Conservation (phyloP, 139 green algal species). For the Spirogloea muscicola region DNA sequence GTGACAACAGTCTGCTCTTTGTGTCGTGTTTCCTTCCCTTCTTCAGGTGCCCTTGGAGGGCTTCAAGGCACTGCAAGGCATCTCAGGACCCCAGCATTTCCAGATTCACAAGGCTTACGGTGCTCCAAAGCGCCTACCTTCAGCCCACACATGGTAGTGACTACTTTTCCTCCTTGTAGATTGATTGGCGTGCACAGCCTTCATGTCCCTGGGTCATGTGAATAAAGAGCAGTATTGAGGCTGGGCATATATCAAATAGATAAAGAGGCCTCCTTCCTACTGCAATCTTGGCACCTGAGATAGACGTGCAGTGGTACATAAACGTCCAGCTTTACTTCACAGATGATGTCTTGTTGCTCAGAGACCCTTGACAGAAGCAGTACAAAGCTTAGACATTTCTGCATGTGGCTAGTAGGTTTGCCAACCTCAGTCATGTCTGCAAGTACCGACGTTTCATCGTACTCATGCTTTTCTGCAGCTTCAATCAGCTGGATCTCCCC, state of each 20-base stretch:
- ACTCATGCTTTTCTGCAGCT: conserved; percentile 50
- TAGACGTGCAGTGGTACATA: background rate
- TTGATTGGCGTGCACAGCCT: background rate
- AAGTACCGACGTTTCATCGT: background rate
- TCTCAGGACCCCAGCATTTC: conserved; percentile 91
- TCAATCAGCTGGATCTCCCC: conserved; percentile 92
- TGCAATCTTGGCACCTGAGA: background rate
- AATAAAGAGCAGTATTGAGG: too few species aligned
- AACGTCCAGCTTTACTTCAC: background rate
- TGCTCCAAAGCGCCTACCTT: conserved; percentile 65
- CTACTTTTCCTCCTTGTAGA: background rate
- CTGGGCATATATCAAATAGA: too few species aligned
- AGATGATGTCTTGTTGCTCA: background rate
- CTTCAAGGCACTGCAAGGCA: conserved; percentile 86
- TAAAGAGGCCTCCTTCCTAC: too few species aligned
- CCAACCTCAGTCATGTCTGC: too few species aligned
- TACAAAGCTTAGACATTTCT: background rate
- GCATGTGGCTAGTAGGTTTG: too few species aligned
- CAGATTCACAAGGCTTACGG: conserved; percentile 72
- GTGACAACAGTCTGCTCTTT: background rate
- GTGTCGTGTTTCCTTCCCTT: background rate
- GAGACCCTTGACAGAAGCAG: background rate
- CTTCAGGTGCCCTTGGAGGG: conserved; percentile 82
- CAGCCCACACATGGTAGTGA: conserved; percentile 73
- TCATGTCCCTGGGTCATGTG: background rate